A percentile compares a stretch with the other conserved stretches of the same genome.
Conservation (phyloP, 495 filamentous ascomycete species). For the Lasiosphaeriaceae sp. region DNA sequence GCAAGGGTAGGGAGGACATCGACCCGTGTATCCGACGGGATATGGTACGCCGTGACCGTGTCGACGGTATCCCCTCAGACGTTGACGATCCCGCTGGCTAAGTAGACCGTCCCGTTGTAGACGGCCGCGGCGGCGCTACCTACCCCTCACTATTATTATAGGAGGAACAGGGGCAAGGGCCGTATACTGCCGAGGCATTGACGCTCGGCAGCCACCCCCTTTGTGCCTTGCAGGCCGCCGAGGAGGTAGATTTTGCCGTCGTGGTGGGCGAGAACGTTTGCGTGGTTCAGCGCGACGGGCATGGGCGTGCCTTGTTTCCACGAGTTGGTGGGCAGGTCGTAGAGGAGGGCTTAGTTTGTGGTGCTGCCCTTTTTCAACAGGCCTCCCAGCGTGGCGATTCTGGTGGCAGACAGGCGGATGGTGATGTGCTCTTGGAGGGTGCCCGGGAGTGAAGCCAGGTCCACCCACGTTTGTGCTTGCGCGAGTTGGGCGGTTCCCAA, state of each 20-base stretch:
- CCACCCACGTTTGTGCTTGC: background rate
- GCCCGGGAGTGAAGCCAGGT: background rate
- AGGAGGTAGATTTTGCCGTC: background rate
- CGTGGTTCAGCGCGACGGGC: conserved; percentile 27
- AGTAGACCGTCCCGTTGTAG: no score
- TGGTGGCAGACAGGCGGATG: background rate
- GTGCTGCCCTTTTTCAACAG: background rate
- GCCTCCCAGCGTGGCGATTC: background rate
- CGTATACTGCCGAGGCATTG: no score
- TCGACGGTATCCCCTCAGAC: no score
- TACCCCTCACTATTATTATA: no score
- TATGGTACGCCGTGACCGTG: no score
- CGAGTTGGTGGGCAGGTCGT: conserved; percentile 16
- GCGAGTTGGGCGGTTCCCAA: no score
- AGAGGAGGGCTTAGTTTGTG: conserved; percentile 5
- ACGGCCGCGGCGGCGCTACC: no score
- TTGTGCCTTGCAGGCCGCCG: background rate
- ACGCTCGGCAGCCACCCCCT: no score
- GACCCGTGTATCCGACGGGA: no score
- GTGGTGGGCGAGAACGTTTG: conserved; percentile 22
- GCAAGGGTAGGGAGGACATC: background rate
- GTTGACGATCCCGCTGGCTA: no score
- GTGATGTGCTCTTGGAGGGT: conserved; percentile 1
- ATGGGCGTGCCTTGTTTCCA: conserved; percentile 25
- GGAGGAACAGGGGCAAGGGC: no score